A percentile compares a stretch with the other conserved stretches of the same genome.
phyloP scores from a whole-genome alignment of 805 yeast genomes.

The Saccharomycopsis sp. region DNA sequence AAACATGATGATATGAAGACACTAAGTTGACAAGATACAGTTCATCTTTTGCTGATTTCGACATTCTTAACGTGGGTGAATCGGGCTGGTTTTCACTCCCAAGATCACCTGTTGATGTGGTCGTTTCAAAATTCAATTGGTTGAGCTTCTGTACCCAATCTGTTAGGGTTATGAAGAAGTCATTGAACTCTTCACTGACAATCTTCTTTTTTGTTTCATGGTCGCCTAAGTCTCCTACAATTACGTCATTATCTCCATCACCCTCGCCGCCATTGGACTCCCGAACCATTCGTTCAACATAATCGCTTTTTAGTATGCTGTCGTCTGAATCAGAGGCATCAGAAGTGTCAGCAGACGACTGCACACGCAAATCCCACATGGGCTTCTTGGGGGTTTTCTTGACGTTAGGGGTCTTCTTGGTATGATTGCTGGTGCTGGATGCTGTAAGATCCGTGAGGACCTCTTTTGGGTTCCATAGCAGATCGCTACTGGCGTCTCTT shows the following conservation, averaged over 20 bases:
- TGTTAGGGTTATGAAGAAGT: conserved; percentile 1
- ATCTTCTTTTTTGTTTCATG: conserved; percentile 20
- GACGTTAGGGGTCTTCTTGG: neutral
- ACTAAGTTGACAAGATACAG: neutral
- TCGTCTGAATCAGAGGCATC: neutral
- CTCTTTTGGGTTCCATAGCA: neutral
- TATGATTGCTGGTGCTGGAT: neutral
- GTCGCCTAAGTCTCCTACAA: neutral
- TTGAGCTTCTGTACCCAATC: conserved; percentile 2
- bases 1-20: neutral
- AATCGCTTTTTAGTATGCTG: neutral
- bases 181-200: conserved; percentile 10
- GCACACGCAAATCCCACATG: neutral
- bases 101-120: conserved; percentile 7
- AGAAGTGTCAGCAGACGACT: neutral
- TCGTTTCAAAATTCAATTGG: neutral
- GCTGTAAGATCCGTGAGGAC: too few relatives aligned
- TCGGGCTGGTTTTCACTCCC: conserved; percentile 19
- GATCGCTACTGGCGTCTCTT: neutral
- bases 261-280: neutral
- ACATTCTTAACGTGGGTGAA: conserved; percentile 19
- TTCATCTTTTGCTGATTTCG: neutral
- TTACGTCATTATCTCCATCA: conserved; percentile 20
- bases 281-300: neutral
- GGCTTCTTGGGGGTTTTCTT: neutral